Evolutionary conservation across 306 rosid species (phyloP), one percentile per base, ranked within the genome.

Genomic region (Fragaria iinumae): DNA sequence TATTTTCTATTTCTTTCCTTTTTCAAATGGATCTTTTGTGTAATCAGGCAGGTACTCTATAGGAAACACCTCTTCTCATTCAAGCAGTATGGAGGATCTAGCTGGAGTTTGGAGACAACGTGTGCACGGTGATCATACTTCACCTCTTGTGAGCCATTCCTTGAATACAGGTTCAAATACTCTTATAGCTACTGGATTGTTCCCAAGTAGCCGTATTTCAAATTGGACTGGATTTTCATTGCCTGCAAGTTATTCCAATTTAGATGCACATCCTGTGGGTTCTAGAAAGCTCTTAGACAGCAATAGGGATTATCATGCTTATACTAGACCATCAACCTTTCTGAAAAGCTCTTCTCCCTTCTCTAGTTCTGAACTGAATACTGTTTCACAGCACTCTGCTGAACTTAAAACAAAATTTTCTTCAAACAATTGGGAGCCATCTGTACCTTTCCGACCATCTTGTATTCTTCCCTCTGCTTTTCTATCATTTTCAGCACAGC

Each of bases 401-500:
- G 87, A 86, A 73, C 78, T 72, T 83, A 87, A 80, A 84, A 62
- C 72, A 39, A 87, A 81, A 81, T 56, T 80, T 67, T 34, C 82
- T 81, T 89, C 87, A 38, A 69, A 84, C 74, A 89, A 88, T 81
- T 95, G 99, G 99, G 97, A 91, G 80, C 97, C 99, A 69, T 95
- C 97, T 76, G 79, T 87, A 71, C 99, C 99, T 52, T 92, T 95
- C 83, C 90, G 71, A 74, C 99, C 97, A 71, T 89, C 97, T 11
- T 88, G 91, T 83, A 85, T 88, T 72, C 87, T 92, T 79, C 90
- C 93, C 78, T 72, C 90, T 18, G 82, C 84, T 56, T 75, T 60
- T 20, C 32, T 79, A 57, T 84, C 91, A 47, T 60, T 87, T 82
- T 83, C 88, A 47, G 80, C 89, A 80, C 83, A 86, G 78, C 88